Evolutionary conservation across 1,284 basidiomycete species (phyloP).

Genomic region (Anthracocystis panici-leucophaei): DNA sequence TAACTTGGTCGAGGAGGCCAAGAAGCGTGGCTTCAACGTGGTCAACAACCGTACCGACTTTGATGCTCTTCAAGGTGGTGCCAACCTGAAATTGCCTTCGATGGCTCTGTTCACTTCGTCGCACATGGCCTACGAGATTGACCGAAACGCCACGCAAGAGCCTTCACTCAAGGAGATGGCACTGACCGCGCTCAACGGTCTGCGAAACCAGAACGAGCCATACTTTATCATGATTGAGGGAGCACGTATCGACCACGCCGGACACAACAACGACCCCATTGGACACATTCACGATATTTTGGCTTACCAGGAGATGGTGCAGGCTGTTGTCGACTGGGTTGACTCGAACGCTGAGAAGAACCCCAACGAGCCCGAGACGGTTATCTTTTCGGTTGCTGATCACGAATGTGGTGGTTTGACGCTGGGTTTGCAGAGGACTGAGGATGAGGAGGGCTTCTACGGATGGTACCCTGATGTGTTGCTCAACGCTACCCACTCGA

Average conservation of each 20-base stretch:
- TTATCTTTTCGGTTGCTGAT: conserved; percentile 64
- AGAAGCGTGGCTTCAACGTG: conserved; percentile 55
- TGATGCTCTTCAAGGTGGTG: conserved; percentile 52
- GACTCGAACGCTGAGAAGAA: conserved; percentile 46
- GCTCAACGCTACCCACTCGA: conserved; percentile 60
- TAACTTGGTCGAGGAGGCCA: conserved; percentile 63
- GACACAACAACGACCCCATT: conserved; percentile 67
- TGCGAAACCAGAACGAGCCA: conserved; percentile 59
- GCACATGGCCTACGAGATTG: conserved; percentile 69
- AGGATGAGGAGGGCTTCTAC: conserved; percentile 51
- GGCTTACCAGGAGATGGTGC: conserved; percentile 59
- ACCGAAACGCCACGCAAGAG: conserved; percentile 62
- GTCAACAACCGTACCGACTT: conserved; percentile 60
- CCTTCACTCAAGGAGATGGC: conserved; percentile 68
- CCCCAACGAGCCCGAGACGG: conserved; percentile 47
- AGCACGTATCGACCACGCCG: conserved; percentile 67
- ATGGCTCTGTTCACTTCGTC: conserved; percentile 57
- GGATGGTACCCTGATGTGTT: conserved; percentile 64
- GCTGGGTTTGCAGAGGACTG: conserved; percentile 50
- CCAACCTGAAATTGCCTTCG: conserved; percentile 49
- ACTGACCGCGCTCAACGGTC: conserved; percentile 62
- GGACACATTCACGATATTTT: conserved; percentile 67
- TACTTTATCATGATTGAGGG: conserved; percentile 69
- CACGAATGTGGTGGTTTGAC: conserved; percentile 68
- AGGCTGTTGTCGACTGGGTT: conserved; percentile 57